Conservation (phyloP, 164 flowering plant genomes). For the Paratinospora sagittata region DNA sequence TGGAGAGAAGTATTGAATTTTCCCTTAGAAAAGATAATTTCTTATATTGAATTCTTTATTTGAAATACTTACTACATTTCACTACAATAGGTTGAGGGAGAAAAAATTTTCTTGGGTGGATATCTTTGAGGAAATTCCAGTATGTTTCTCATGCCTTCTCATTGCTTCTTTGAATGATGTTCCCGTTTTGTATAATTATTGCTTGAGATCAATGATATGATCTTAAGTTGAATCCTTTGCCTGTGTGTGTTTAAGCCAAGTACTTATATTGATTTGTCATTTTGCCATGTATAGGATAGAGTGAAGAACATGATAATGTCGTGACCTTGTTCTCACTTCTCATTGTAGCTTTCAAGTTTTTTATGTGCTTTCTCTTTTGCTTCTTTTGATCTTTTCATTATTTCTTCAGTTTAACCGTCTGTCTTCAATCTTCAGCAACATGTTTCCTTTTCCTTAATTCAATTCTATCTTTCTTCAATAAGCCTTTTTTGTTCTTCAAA, state of each 20-base stretch:
- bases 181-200: not conserved
- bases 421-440: not conserved
- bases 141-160: constrained; percentile 32
- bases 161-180: not conserved
- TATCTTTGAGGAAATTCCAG: constrained; percentile 98
- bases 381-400: not conserved
- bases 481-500: not conserved
- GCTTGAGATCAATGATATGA: not conserved
- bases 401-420: not conserved
- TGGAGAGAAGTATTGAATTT: constrained; percentile 77
- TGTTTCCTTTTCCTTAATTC: not conserved
- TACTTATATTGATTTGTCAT: not conserved
- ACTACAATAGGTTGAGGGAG: constrained; percentile 72
- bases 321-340: not conserved
- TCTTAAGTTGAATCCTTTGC: not conserved
- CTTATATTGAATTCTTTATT: not conserved
- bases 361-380: not conserved
- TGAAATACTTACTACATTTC: constrained; percentile 16
- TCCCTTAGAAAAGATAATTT: not conserved
- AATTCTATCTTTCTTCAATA: not conserved
- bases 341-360: not conserved
- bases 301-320: not conserved
- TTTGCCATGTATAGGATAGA: not conserved
- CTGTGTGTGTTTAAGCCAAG: not conserved
- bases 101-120: constrained; percentile 93